Percentiles rank a stretch among this genome's conserved stretches.
Evolutionary conservation across 805 yeast species (phyloP).

Genomic region (Teunomyces tritomae): DNA sequence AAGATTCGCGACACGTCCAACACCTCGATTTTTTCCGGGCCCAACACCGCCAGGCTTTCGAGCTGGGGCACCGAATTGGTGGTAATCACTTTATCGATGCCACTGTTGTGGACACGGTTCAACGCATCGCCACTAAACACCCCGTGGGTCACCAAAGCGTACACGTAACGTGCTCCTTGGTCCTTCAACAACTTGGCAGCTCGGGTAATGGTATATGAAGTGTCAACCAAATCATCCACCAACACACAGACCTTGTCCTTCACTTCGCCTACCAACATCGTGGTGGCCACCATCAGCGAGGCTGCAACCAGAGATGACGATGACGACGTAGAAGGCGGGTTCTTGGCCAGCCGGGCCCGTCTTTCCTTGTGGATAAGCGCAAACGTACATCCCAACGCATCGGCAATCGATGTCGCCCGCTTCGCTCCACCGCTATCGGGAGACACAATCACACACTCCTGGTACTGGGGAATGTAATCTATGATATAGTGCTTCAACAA

Average conservation of each 20-base stretch:
- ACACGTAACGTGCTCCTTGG: constrained; percentile 85
- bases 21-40: constrained; percentile 62
- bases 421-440: constrained; percentile 99
- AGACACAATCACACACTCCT: constrained; percentile 85
- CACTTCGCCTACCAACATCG: constrained; percentile 97
- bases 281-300: constrained; percentile 58
- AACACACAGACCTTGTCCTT: constrained; percentile 81
- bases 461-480: constrained; percentile 72
- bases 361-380: constrained; percentile 96
- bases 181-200: constrained; percentile 91
- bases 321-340: constrained; percentile 27
- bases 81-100: constrained; percentile 80
- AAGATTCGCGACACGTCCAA: constrained; percentile 85
- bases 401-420: constrained; percentile 93
- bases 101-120: constrained; percentile 59
- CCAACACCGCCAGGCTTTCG: constrained; percentile 47
- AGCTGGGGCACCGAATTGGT: constrained; percentile 91
- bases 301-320: constrained; percentile 11
- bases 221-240: constrained; percentile 91
- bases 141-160: constrained; percentile 90
- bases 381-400: constrained; percentile 79
- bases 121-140: constrained; percentile 90
- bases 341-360: constrained; percentile 45
- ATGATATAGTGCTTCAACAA: constrained; percentile 80
- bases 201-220: constrained; percentile 85